phyloP scores from a whole-genome alignment of 352 stramenopile species.

The Pythium folliculosum region DNA sequence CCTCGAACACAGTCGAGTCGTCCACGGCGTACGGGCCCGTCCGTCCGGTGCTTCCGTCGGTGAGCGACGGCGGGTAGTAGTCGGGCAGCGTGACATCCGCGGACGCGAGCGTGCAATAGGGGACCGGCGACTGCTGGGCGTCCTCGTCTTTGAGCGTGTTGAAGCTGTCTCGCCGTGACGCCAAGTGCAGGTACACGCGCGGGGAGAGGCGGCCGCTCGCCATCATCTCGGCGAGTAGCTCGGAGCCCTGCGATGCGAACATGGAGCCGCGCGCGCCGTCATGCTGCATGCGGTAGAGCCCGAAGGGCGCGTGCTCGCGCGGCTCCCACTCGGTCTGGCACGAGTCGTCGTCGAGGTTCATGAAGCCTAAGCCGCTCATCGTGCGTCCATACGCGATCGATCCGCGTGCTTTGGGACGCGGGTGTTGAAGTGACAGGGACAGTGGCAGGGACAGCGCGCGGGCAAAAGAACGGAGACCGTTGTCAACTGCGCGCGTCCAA shows the following conservation, averaged over 20 bases:
- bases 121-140: not conserved
- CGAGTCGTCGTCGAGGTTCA: not conserved
- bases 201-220: not conserved
- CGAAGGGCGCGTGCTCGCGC: not conserved
- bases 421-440: not conserved
- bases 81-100: not conserved
- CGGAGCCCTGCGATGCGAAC: constrained; percentile 1
- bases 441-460: no score
- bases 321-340: not conserved
- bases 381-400: not conserved
- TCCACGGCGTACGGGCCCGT: not conserved
- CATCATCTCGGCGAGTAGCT: not conserved
- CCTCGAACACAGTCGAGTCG: constrained; percentile 8
- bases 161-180: not conserved
- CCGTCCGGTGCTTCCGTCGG: not conserved
- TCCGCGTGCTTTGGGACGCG: not conserved
- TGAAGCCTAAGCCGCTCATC: constrained; percentile 3
- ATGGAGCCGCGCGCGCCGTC: not conserved
- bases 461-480: no score
- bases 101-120: not conserved
- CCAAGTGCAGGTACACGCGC: not conserved
- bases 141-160: not conserved
- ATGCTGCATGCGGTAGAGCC: not conserved
- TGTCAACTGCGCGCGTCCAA: no score
- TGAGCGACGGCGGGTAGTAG: not conserved